phyloP scores from a whole-genome alignment of 2,329 filamentous ascomycete genomes.

The Ceratocystis variospora region DNA sequence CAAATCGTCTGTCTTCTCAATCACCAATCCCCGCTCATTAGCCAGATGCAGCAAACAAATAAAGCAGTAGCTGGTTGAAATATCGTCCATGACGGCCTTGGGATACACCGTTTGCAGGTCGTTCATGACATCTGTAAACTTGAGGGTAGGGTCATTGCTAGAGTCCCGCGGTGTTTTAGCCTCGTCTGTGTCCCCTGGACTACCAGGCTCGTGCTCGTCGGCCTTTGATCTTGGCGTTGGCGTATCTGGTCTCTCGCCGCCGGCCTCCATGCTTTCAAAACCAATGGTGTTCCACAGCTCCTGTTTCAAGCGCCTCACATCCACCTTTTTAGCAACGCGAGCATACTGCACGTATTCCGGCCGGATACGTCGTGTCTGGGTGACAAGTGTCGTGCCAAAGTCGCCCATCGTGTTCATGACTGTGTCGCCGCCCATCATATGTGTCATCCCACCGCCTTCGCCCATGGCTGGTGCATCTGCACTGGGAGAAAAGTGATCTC shows the following conservation, averaged over 20 bases:
- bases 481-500: slow-evolving; percentile 62
- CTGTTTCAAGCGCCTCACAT: slow-evolving; percentile 54
- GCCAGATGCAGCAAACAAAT: slow-evolving; percentile 84
- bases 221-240: slow-evolving; percentile 22
- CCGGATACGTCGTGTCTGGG: slow-evolving; percentile 46
- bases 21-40: slow-evolving; percentile 78
- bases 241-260: slow-evolving; percentile 22
- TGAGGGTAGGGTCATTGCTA: slow-evolving; percentile 42
- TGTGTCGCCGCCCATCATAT: slow-evolving; percentile 38
- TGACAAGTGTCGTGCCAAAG: slow-evolving; percentile 55
- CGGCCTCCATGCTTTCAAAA: slow-evolving; percentile 37
- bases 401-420: slow-evolving; percentile 34
- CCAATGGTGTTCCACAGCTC: slow-evolving; percentile 56
- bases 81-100: slow-evolving; percentile 75
- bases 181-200: slow-evolving; percentile 19
- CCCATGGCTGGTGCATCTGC: slow-evolving; percentile 37
- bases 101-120: slow-evolving; percentile 75
- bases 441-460: slow-evolving; percentile 35
- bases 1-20: slow-evolving; percentile 49
- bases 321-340: slow-evolving; percentile 56
- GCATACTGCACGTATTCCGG: slow-evolving; percentile 60
- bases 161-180: slow-evolving; percentile 22
- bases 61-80: slow-evolving; percentile 86
- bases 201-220: not conserved
- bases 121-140: slow-evolving; percentile 88